A percentile compares a stretch with the other conserved stretches of the same genome.
phyloP scores from a whole-genome alignment of 1,284 basidiomycete genomes.

The Athelia psychrophila region DNA sequence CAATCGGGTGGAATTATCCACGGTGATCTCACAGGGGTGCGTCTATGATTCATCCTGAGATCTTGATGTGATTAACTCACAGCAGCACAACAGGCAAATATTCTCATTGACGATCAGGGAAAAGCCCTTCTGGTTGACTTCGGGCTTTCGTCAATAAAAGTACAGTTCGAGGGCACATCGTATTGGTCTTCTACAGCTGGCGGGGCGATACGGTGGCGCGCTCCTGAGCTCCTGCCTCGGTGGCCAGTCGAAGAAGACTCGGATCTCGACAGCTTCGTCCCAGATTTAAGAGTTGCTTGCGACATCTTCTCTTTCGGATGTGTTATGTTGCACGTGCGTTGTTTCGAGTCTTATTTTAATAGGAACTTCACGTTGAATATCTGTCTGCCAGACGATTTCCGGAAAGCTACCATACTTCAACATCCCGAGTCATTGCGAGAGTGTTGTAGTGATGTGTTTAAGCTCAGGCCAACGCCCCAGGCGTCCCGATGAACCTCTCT shows the following conservation, averaged over 20 bases:
- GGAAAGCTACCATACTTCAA: not conserved
- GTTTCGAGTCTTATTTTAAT: not conserved
- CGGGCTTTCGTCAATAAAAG: not conserved
- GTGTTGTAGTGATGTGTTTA: no score
- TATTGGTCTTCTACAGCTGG: not conserved
- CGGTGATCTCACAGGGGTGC: not conserved
- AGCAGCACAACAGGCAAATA: not conserved
- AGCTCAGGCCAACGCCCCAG: not conserved
- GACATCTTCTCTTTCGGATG: not conserved
- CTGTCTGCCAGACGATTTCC: not conserved
- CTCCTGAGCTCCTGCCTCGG: not conserved
- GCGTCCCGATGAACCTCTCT: not conserved
- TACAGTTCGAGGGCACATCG: not conserved
- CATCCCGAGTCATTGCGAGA: not conserved
- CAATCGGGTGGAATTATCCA: not conserved
- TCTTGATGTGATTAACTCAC: not conserved
- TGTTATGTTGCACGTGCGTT: not conserved
- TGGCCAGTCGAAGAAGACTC: not conserved
- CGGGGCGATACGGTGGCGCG: not conserved
- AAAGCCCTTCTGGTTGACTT: not conserved
- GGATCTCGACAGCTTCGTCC: not conserved
- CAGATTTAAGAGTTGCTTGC: not conserved
- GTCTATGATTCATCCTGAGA: not conserved
- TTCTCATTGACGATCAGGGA: not conserved
- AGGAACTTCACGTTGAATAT: not conserved